Evolutionary conservation across 495 filamentous ascomycete genomes (phyloP).

Genomic region (Trichocladium uniseriatum): DNA sequence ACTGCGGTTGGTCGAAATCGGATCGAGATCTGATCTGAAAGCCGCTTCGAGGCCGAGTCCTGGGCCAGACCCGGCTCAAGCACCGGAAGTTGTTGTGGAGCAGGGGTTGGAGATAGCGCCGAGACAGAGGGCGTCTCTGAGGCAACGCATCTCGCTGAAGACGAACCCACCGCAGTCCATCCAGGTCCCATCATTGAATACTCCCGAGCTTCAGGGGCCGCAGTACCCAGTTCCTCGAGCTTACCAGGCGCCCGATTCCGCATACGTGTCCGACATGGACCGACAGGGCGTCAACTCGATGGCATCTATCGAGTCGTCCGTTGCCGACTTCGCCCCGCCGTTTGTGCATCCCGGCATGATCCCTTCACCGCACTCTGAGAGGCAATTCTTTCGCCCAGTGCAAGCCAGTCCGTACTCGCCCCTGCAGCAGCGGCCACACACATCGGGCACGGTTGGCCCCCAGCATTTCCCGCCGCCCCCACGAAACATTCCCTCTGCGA

Average conservation of each 20-base stretch:
- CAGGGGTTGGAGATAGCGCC: constrained; percentile 20
- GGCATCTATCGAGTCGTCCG: constrained; percentile 21
- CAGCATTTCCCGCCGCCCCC: constrained; percentile 22
- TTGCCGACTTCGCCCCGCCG: constrained; percentile 29
- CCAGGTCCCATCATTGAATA: constrained; percentile 32
- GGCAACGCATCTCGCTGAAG: constrained; percentile 42
- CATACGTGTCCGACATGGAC: constrained; percentile 45
- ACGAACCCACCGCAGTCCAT: constrained; percentile 36
- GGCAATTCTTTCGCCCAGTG: constrained; percentile 45
- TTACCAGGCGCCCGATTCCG: constrained; percentile 39
- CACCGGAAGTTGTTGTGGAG: constrained; percentile 11
- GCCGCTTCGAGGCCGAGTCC: neutral
- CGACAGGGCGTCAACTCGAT: constrained; percentile 26
- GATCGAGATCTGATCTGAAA: constrained; percentile 8
- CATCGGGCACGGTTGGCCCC: constrained; percentile 30
- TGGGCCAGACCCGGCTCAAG: constrained; percentile 12
- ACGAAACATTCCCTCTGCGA: constrained; percentile 38
- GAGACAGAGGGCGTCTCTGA: constrained; percentile 35
- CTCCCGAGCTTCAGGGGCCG: constrained; percentile 23
- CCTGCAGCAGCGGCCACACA: constrained; percentile 47
- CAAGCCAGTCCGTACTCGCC: constrained; percentile 48
- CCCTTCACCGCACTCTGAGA: constrained; percentile 42
- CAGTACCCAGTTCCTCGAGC: constrained; percentile 19
- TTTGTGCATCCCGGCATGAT: constrained; percentile 28
- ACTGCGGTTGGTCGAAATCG: constrained; percentile 22